Conservation (phyloP, 352 stramenopile genomes). For the Globisporangium takayamanum region DNA sequence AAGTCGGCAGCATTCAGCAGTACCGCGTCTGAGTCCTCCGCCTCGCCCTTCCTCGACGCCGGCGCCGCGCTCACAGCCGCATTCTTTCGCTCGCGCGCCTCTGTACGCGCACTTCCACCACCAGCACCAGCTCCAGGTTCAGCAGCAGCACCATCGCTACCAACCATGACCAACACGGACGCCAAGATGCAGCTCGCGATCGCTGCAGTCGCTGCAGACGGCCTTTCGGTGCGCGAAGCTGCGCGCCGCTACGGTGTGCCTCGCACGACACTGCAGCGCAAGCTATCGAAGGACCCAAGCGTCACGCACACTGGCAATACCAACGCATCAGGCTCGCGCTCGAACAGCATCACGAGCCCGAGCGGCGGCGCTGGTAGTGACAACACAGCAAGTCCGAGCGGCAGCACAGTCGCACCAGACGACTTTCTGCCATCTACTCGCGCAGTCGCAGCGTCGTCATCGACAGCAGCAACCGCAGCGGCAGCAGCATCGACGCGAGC, state of each 20-base stretch:
- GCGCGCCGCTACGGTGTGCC: conserved; percentile 62
- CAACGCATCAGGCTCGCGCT: conserved; percentile 5
- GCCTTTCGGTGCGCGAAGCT: conserved; percentile 68
- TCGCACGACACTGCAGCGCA: conserved; percentile 73
- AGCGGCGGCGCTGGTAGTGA: neutral
- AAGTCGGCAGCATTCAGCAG: conserved; percentile 10
- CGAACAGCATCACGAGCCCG: conserved; percentile 10
- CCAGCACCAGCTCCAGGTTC: neutral
- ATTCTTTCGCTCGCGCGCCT: neutral
- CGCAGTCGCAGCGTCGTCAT: neutral
- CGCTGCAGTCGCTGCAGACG: conserved; percentile 38
- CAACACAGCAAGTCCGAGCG: conserved; percentile 16
- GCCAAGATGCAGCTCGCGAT: conserved; percentile 58
- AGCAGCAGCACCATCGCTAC: neutral
- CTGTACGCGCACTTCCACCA: neutral
- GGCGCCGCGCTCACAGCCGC: neutral
- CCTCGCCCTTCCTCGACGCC: neutral
- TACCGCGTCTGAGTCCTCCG: neutral
- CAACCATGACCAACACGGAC: conserved; percentile 20
- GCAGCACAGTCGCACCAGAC: neutral
- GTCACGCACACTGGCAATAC: conserved; percentile 4
- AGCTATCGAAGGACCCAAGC: conserved; percentile 25
- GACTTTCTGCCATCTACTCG: neutral
- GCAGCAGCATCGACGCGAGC: neutral
- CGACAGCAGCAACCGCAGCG: neutral